A percentile compares a stretch with the other conserved stretches of the same genome.
Evolutionary conservation across 2,329 filamentous ascomycete genomes (phyloP).

Genomic region (Leptosphaerulina australis): DNA sequence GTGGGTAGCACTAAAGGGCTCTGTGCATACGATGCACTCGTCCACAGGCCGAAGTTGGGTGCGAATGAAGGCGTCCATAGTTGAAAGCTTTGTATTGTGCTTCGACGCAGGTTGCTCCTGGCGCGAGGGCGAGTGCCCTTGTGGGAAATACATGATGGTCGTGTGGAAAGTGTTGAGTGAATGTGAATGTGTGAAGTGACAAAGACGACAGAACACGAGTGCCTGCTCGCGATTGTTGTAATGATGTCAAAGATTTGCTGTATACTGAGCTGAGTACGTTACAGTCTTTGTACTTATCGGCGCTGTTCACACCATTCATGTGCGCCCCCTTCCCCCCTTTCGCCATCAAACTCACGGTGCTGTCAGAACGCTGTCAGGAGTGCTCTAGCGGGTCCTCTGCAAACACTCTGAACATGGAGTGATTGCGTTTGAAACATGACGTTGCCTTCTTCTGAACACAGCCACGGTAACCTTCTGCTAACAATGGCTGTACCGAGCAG

Average conservation of each 20-base stretch:
- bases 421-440: background rate
- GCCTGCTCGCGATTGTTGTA: background rate
- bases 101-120: background rate
- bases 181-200: constrained; percentile 12
- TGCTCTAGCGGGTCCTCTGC: background rate
- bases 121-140: background rate
- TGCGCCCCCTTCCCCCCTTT: background rate
- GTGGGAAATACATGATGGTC: background rate
- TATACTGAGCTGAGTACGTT: background rate
- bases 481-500: background rate
- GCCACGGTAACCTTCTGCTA: background rate
- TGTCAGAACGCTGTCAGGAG: background rate
- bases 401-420: constrained; percentile 1
- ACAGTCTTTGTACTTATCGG: background rate
- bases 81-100: background rate
- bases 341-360: too few relatives aligned
- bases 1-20: constrained; percentile 32
- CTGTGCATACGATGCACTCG: constrained; percentile 37
- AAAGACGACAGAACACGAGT: background rate
- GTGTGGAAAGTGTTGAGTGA: constrained; percentile 11
- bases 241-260: background rate
- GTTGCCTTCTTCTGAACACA: background rate
- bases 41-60: constrained; percentile 35
- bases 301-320: background rate
- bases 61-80: constrained; percentile 37